Evolutionary conservation across 2,329 filamentous ascomycete species (phyloP), one percentile per base, ranked within the genome.

Genomic region (Pseudogymnoascus sp.): DNA sequence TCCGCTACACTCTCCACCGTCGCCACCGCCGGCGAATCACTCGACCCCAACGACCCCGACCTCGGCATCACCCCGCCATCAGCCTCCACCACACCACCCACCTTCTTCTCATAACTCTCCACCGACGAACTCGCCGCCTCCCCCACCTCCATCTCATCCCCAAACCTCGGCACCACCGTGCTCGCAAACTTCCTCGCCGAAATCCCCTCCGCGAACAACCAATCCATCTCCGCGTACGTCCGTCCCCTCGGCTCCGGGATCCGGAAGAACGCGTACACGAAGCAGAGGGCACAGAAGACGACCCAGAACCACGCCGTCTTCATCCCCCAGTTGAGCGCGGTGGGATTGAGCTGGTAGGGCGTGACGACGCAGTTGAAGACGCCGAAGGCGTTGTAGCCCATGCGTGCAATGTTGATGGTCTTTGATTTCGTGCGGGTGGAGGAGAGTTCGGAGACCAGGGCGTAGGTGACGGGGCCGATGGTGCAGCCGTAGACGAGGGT

Each of bases 171-270:
- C 1, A 64, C 60, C 1, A 61, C 45, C 51, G 62, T 63, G 6
- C 45, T 37, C 7, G 85, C 82, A 73, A 96, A 96, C 70, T 92
- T 88, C 69, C 91, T 81, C 5, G 91, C 90, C 67, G 82, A 82
- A 18, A 92, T 77, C 3, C 81, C 78, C 66, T 83, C 81, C 76
- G 95, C 89, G 71, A 96, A 96, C 57, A 96, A 79, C 62, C 95
- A 71, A 73, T 96, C 91, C 64, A 96, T 78, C 76, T 96, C 91
- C 4, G 90, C 91, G 71, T 93, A 96, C 0, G 89, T 89, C 54
- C 90, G 84, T 6, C 89, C 91, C 4, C 79, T 80, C 0, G 91
- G 90, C 73, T 96, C 90, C 0, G 91, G 91, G 0, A 92, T 79
- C 16, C 88, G 83, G 79, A 91, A 91, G 72, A 84, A 92, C 0